Conservation (phyloP, 2,329 filamentous ascomycete genomes). For the Epichloe uncinata region DNA sequence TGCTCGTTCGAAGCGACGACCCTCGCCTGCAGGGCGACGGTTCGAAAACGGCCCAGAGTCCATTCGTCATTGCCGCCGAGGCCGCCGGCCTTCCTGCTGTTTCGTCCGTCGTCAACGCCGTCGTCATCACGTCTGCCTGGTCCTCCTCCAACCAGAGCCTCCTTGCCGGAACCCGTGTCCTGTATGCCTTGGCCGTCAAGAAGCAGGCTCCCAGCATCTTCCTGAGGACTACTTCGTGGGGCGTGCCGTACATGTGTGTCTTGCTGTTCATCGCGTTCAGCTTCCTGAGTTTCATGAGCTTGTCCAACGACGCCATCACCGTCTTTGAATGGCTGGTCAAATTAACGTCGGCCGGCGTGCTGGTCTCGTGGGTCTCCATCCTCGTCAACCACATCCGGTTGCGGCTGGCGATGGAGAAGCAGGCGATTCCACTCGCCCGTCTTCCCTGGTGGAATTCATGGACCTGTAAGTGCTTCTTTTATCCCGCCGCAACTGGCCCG, state of each 20-base stretch:
- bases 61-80: conserved; percentile 59
- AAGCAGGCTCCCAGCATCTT: conserved; percentile 53
- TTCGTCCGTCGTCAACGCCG: conserved; percentile 61
- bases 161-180: conserved; percentile 54
- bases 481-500: neutral
- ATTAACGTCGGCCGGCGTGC: conserved; percentile 46
- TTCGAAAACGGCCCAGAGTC: conserved; percentile 32
- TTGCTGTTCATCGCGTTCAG: conserved; percentile 40
- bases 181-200: conserved; percentile 54
- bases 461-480: conserved; percentile 33
- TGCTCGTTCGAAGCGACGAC: conserved; percentile 46
- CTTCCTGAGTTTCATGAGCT: conserved; percentile 43
- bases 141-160: conserved; percentile 47
- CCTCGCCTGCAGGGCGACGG: conserved; percentile 36
- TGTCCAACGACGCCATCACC: conserved; percentile 43
- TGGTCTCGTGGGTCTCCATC: conserved; percentile 50
- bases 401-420: conserved; percentile 37
- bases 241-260: conserved; percentile 48
- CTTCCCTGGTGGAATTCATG: conserved; percentile 52
- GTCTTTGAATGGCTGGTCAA: conserved; percentile 55
- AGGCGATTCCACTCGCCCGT: conserved; percentile 34
- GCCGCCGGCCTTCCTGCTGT: conserved; percentile 54
- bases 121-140: conserved; percentile 58
- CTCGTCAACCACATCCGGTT: conserved; percentile 47
- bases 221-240: conserved; percentile 44